phyloP scores from a whole-genome alignment of 306 rosid species.

The Biancaea sappan region DNA sequence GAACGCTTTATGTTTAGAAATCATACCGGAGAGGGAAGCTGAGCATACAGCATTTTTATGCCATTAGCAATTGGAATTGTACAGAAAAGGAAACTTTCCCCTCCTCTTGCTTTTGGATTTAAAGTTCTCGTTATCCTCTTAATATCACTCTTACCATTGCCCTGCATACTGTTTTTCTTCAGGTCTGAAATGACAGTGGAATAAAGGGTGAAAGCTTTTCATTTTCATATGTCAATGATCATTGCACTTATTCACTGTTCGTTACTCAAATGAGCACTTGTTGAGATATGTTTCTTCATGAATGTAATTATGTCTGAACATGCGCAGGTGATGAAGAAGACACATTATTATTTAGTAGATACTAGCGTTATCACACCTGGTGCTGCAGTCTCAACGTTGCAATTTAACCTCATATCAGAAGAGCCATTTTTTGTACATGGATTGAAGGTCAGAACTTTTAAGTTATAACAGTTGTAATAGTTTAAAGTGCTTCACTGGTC shows the following conservation, averaged over 20 bases:
- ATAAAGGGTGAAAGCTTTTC: conserved; percentile 19
- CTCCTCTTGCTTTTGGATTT: conserved; percentile 1
- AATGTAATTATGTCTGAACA: conserved; percentile 24
- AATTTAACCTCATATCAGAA: conserved; percentile 72
- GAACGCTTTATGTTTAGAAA: conserved; percentile 1
- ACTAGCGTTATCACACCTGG: conserved; percentile 73
- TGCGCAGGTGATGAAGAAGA: conserved; percentile 90
- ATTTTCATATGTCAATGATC: conserved; percentile 13
- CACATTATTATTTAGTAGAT: conserved; percentile 92
- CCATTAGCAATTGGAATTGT: background rate
- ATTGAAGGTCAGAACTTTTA: conserved; percentile 67
- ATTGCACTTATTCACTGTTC: conserved; percentile 11
- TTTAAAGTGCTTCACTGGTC: conserved; percentile 1
- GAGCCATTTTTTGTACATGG: conserved; percentile 73
- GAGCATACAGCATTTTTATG: conserved; percentile 6
- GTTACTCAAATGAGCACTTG: conserved; percentile 16
- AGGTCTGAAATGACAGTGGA: background rate
- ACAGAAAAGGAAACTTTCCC: no score
- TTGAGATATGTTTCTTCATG: conserved; percentile 9
- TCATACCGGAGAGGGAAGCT: conserved; percentile 17
- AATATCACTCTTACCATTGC: background rate
- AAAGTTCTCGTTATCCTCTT: conserved; percentile 9
- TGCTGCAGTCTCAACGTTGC: conserved; percentile 93
- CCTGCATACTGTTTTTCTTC: background rate
- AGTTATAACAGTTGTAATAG: conserved; percentile 7